Percentiles rank a stretch among this genome's conserved stretches.
Conservation (phyloP, 495 filamentous ascomycete species). For the Penicillium desertorum region DNA sequence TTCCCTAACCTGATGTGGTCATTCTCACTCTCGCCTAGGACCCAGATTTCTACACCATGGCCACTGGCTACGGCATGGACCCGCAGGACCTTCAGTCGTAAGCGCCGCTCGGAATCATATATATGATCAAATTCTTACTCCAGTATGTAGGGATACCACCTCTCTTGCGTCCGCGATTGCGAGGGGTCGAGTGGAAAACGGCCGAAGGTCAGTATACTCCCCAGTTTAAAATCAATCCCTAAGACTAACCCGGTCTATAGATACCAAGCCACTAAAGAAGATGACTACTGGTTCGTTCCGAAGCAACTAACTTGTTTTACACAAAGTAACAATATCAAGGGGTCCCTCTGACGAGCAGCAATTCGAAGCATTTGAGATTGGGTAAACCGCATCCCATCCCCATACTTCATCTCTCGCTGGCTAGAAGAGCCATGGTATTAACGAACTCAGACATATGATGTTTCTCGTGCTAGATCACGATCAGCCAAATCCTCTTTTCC, state of each 20-base stretch:
- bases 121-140: not conserved
- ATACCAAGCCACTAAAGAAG: constrained; percentile 25
- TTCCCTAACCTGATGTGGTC: not conserved
- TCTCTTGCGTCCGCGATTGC: constrained; percentile 20
- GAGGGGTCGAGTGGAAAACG: constrained; percentile 20
- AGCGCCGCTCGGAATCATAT: not conserved
- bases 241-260: constrained; percentile 8
- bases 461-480: constrained; percentile 23
- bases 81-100: constrained; percentile 17
- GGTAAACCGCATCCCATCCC: constrained; percentile 13
- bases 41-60: constrained; percentile 15
- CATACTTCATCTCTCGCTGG: no score
- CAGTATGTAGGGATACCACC: constrained; percentile 14
- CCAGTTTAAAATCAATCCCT: not conserved
- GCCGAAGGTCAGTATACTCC: constrained; percentile 19
- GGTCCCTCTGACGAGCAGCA: constrained; percentile 19
- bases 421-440: not conserved
- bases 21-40: constrained; percentile 11
- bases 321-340: constrained; percentile 9
- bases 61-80: not conserved
- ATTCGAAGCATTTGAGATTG: constrained; percentile 20
- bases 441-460: constrained; percentile 16
- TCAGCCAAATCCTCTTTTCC: constrained; percentile 18
- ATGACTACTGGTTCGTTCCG: constrained; percentile 23
- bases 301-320: not conserved